Conservation (phyloP, 2,329 filamentous ascomycete species). For the Ramularia endophylla region DNA sequence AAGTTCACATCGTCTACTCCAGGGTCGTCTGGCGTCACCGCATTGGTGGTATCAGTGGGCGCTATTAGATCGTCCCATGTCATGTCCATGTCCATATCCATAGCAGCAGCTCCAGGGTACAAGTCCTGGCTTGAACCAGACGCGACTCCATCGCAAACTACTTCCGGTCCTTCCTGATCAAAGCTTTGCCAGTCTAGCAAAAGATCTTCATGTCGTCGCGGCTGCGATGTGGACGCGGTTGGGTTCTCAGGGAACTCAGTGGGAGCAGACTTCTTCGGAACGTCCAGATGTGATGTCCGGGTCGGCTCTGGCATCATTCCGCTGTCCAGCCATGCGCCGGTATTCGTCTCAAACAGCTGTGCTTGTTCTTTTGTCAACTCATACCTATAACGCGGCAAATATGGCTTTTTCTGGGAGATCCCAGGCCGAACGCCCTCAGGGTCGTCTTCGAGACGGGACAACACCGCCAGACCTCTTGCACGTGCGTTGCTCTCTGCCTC, state of each 20-base stretch:
- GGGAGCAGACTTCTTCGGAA: too few species aligned
- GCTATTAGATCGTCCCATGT: background rate
- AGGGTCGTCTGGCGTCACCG: slow-evolving; percentile 12
- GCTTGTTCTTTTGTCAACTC: slow-evolving; percentile 25
- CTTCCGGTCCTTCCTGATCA: too few species aligned
- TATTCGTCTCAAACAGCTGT: slow-evolving; percentile 24
- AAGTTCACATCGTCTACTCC: slow-evolving; percentile 19
- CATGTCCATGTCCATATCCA: slow-evolving; percentile 1
- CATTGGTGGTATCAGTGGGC: background rate
- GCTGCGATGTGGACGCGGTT: too few species aligned
- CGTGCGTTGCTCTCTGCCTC: background rate
- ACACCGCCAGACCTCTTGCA: slow-evolving; percentile 7
- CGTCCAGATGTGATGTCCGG: too few species aligned
- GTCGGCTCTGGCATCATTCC: slow-evolving; percentile 25
- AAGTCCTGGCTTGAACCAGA: too few species aligned
- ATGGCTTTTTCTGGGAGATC: slow-evolving; percentile 9
- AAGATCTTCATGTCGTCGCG: too few species aligned
- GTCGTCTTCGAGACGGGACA: slow-evolving; percentile 11
- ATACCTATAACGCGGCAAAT: slow-evolving; percentile 23
- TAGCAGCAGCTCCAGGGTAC: too few species aligned
- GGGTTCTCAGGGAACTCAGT: too few species aligned
- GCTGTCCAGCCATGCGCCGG: slow-evolving; percentile 25
- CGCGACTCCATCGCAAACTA: too few species aligned
- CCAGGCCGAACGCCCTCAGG: background rate
- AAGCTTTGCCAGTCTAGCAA: too few species aligned